A percentile compares a stretch with the other conserved stretches of the same genome.
phyloP scores from a whole-genome alignment of 148 eudicot genomes.

The Rhododendron mucronatum region DNA sequence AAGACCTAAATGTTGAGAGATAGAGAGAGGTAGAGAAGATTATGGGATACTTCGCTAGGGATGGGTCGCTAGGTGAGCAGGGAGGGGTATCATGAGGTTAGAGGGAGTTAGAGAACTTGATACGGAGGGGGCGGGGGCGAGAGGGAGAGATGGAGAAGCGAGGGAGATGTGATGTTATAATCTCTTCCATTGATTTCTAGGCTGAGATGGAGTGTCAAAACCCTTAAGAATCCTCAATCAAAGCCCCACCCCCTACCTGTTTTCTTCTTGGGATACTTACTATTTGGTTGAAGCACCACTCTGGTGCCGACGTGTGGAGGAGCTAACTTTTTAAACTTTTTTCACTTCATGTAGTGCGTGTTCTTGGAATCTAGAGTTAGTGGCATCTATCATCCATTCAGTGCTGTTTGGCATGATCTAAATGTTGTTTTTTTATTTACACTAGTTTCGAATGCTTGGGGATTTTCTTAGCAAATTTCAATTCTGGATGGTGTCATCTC shows the following conservation, averaged over 20 bases:
- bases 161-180: no score
- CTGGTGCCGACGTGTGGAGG: neutral
- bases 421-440: neutral
- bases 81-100: no score
- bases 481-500: neutral
- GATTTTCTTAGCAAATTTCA: neutral
- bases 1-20: no score
- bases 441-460: neutral
- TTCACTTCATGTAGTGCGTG: neutral
- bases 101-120: no score
- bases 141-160: no score
- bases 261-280: neutral
- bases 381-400: neutral
- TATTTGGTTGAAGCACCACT: neutral
- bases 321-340: neutral
- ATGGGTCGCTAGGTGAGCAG: no score
- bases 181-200: no score
- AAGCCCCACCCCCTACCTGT: neutral
- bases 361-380: no score
- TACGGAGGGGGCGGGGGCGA: no score
- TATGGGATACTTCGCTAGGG: no score
- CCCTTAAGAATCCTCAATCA: neutral
- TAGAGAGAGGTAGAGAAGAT: no score
- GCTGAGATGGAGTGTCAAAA: no score
- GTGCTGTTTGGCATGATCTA: neutral